Evolutionary conservation across 2,329 filamentous ascomycete species (phyloP), one percentile per base, ranked within the genome.

Genomic region (Sporothrix inflata): DNA sequence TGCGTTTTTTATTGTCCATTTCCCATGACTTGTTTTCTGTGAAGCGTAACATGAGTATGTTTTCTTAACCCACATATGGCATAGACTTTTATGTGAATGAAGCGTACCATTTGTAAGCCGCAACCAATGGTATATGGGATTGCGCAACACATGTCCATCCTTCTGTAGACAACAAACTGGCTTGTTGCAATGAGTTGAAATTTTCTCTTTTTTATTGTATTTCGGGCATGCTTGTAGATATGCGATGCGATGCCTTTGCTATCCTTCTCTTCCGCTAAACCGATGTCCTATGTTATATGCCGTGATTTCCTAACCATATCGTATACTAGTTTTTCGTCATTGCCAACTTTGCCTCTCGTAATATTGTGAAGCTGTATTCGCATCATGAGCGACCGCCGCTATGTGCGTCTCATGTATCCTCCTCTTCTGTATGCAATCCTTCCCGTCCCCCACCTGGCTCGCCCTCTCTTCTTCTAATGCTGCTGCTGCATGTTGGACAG

Each of bases 401-500:
- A 47, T 47, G 42, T 12, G 47, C 1, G 47, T 19, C 47, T 49
- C 5, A n/a, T 42, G 19, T 38, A 19, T 24, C 11, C 5, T 21
- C 60, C 38, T n/a, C 38, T 3, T 4, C 38, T 49, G 14, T 49
- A 14, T 19, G 14, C 47, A 14, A n/a, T n/a, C n/a, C n/a, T n/a
- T 49, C 16, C 14, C 3, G 2, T 49, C 11, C 7, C 9, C 12
- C 6, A 4, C 24, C 27, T 5, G 9, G 7, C 27, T 16, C 30
- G 24, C 14, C 16, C 11, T 27, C 24, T 24, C n/a, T 21, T 12
- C 2, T n/a, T 34, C 47, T 57, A 68, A 63, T 80, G 76, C 45
- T 86, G 84, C 84, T 80, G 76, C 42, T 86, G 84, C 84, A 88
- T 83, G 74, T 79, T 87, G 80, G 96, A 90, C 78, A 98, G 84